Base-by-base conservation (phyloP, 768 basidiomycete genomes). In the Chalciporus sphaerocephalus region DNA sequence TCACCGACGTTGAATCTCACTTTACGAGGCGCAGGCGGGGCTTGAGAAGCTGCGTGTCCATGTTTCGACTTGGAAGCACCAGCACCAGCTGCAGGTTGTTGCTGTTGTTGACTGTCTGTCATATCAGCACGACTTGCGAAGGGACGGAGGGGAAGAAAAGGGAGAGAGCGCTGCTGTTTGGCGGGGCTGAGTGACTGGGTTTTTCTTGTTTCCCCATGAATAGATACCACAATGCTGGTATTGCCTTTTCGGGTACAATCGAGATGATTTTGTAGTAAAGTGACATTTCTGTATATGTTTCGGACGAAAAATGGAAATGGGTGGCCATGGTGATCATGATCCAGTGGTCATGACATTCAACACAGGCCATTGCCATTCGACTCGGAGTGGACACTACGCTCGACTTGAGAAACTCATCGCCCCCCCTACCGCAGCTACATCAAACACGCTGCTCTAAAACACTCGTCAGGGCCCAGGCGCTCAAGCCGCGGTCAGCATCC, bases 1-100 rank as follows among this genome's bases (percentile, higher is more conserved):
- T 55, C 42, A 80, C 88, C 88, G 56, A 91, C 88, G 70, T 91
- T 91, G 74, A 91, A 91, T 50, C 88, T 80, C 39, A 91, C 88
- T 74, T 90, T 91, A 58, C 88, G 77, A 17, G 88, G 86, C 12
- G 85, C 78, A 34, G 77, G 56, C 23, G 68, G 66, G 15, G 71
- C 69, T 48, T 75, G 74, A 4, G 75, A 69, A 17, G 73, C 53
- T 1, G 69, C 67, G 53, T 75, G 71, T n/a, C 63, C 47, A 17
- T 76, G 74, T 63, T 76, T 77, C n/a, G 74, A 60, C 41, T 68
- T 69, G 25, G 54, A 43, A 18, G 57, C 51, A 9, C 25, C 34
- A 22, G 61, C 33, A 16, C 48, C 38, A 1, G 15, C 30, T 5
- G 30, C 25, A 27, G 27, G 7, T 27, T 27, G 30, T 15, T 32